Evolutionary conservation across 805 yeast genomes (phyloP), one percentile per base, ranked within the genome.

Genomic region (Blastobotrys peoriensis): DNA sequence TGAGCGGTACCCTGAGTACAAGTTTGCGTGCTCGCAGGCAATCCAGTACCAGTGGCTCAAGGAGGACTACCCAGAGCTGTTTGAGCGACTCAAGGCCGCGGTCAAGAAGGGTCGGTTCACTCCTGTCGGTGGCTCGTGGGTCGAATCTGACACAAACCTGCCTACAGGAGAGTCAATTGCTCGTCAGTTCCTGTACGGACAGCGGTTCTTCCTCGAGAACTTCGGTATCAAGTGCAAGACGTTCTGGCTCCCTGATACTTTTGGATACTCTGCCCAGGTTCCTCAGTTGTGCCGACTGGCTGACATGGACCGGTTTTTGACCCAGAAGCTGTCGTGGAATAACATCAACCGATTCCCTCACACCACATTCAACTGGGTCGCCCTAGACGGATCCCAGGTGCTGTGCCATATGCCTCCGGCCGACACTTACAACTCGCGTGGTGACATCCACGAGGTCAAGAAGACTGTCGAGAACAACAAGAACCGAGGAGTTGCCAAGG

Each of bases 331-430:
- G 49, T 85, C 95, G 2, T 93, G 98, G 98, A 91, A 91, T 66
- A 93, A 93, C 63, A 89, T 91, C 64, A 89, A 91, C 62, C 72
- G 70, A 45, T 93, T 93, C 69, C 98, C 98, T 1, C 76, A 86
- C 58, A 76, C 87, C 8, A 86, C 97, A 0, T 91, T 91, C 66
- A 88, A 87, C 62, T 91, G 98, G 98, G 84, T 84, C 4, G 96
- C 95, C 23, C 71, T 91, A 38, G 98, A 91, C 65, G 95, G 96
- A 1, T 78, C 95, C 3, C 97, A 91, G 64, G 87, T 91, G 1
- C 67, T 93, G 54, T 88, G 93, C 27, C 98, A 91, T 62, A 93
- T 93, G 98, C 98, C 98, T 19, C 98, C 98, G 3, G 93, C 85
- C 4, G 86, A 91, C 63, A 93, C 98, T 0, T 91, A 91, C 60